Evolutionary conservation across 345 rosid species (phyloP).

Genomic region (Tarenaya hassleriana): DNA sequence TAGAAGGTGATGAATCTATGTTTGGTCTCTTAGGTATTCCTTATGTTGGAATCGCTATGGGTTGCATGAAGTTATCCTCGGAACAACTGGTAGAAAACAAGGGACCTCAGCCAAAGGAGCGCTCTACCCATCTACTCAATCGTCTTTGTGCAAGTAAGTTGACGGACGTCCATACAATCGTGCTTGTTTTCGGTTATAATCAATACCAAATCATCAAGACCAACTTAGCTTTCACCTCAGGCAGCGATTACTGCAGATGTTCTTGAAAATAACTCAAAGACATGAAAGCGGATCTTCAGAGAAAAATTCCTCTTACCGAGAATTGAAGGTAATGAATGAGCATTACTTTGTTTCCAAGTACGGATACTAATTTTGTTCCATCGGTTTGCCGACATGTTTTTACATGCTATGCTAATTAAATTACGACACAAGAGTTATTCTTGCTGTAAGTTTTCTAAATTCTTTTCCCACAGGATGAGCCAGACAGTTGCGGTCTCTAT

Average conservation of each 20-base stretch:
- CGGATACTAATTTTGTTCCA: constrained; percentile 22
- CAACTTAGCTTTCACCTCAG: constrained; percentile 27
- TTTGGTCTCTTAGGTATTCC: constrained; percentile 56
- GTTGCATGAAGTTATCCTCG: constrained; percentile 85
- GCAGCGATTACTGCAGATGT: constrained; percentile 50
- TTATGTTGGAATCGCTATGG: constrained; percentile 84
- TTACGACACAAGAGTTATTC: constrained; percentile 9
- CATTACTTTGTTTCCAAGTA: no score
- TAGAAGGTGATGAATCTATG: constrained; percentile 1
- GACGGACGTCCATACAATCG: constrained; percentile 9
- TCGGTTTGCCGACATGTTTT: constrained; percentile 10
- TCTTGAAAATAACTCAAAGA: constrained; percentile 35
- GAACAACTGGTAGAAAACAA: constrained; percentile 92
- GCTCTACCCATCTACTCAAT: constrained; percentile 62
- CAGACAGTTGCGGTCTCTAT: constrained; percentile 6
- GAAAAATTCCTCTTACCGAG: constrained; percentile 47
- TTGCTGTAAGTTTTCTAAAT: no score
- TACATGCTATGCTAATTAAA: constrained; percentile 3
- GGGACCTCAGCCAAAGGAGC: constrained; percentile 91
- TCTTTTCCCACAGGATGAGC: constrained; percentile 6
- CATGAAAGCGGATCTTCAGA: constrained; percentile 19
- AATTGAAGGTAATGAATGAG: constrained; percentile 86
- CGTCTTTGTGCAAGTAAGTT: constrained; percentile 84
- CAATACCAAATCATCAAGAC: not conserved
- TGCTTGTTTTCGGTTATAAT: constrained; percentile 2